Evolutionary conservation across 345 rosid genomes (phyloP).

Genomic region (Salix koriyanagi): DNA sequence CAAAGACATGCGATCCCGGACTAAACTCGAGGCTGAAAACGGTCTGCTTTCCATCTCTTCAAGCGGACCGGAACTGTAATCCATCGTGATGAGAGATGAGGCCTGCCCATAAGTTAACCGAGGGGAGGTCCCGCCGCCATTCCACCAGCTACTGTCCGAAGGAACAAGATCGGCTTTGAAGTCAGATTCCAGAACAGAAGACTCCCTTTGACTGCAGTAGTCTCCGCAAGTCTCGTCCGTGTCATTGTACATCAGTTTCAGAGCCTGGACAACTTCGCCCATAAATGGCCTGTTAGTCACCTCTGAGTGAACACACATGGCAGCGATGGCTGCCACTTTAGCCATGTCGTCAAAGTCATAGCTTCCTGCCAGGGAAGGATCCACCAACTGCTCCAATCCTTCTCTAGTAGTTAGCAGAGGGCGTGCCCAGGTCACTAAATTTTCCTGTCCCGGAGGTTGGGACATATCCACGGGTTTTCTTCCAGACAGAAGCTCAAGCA

Average conservation of each 20-base stretch:
- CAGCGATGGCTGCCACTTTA: constrained; percentile 95
- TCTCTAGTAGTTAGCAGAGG: constrained; percentile 77
- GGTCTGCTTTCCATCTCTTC: constrained; percentile 67
- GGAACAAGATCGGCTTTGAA: constrained; percentile 71
- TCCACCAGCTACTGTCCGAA: constrained; percentile 94
- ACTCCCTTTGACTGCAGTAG: constrained; percentile 76
- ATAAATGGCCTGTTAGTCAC: constrained; percentile 92
- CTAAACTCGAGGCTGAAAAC: constrained; percentile 57
- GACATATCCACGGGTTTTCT: constrained; percentile 99
- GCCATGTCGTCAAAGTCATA: constrained; percentile 90
- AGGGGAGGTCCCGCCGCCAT: constrained; percentile 63
- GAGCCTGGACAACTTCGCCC: constrained; percentile 99
- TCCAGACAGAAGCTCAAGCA: constrained; percentile 95
- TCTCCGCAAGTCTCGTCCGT: constrained; percentile 77
- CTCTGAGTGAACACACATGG: constrained; percentile 96
- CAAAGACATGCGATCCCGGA: constrained; percentile 43
- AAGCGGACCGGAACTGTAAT: constrained; percentile 80
- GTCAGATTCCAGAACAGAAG: constrained; percentile 76
- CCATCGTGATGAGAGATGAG: constrained; percentile 89
- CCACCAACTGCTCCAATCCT: constrained; percentile 80
- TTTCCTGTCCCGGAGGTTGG: constrained; percentile 95
- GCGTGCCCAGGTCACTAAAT: constrained; percentile 96
- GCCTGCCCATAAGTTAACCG: constrained; percentile 67
- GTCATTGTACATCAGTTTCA: constrained; percentile 88
- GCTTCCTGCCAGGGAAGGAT: constrained; percentile 69